Evolutionary conservation across 1,284 basidiomycete genomes (phyloP), one percentile per base, ranked within the genome.

Genomic region (Clitocybe nebularis): DNA sequence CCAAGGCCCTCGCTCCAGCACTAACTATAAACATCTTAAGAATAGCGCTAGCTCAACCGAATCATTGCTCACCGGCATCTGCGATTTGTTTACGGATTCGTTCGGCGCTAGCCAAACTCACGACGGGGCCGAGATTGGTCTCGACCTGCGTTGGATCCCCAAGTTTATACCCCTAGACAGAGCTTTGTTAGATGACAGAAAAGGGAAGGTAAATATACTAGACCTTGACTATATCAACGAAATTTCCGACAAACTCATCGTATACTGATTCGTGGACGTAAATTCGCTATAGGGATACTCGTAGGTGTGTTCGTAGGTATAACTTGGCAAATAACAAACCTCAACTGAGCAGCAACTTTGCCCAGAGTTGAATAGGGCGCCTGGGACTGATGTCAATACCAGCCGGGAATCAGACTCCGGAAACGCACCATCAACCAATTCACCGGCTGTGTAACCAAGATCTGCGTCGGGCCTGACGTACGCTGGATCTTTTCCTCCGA

Each of bases 401-500:
- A 29, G 22, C 13, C 14, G 4, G 6, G 21, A 3, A 14, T 24
- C 10, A 32, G 9, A 23, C 4, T 9, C 50, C n/a, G n/a, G n/a
- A n/a, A n/a, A n/a, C 66, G 50, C 48, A 77, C 93, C 94, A 65
- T 98, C 94, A 2, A 94, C 93, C 7, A 97, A 76, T 59, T 97
- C 85, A 17, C 78, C 77, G 2, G 83, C 86, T 0, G 91, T 87
- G 60, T 88, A 96, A 23, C 80, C 77, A 3, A 95, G 58, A 63
- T 97, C 82, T 1, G 87, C 93, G 58, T 97, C 93, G 0, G 75
- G 66, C 21, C 92, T 74, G 5, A 97, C 93, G 56, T 96, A 98
- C 0, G 94, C 94, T 5, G 94, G 91, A 58, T 97, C 93, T 64
- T 97, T 97, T 1, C 94, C 94, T 3, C 94, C 94, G 11, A 98